Base-by-base conservation (phyloP, 1,284 basidiomycete genomes). In the Boletus mariae region DNA sequence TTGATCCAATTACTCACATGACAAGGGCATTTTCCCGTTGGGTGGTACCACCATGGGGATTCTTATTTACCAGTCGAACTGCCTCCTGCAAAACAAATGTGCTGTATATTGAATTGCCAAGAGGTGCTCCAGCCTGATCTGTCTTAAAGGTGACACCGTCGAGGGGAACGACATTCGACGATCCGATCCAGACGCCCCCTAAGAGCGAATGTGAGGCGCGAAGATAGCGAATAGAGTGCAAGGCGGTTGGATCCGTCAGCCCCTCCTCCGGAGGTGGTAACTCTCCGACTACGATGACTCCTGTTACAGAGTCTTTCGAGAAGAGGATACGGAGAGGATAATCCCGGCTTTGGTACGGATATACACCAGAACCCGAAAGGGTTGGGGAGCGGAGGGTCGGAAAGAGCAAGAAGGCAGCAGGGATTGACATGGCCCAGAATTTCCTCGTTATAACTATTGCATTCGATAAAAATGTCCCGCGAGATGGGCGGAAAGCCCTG, bases 61-160 rank as follows among this genome's bases (percentile, higher is more conserved):
- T 75, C 45, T 73, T 77, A 63, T 83, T 74, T 6, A 87, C 80
- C 15, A 96, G 70, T 13, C 90, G 78, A 15, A 77, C 83, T 1
- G 89, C 87, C 65, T 96, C 94, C 66, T 97, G 94, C 17, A 95
- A 67, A 3, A 90, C 77, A 66, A 97, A 96, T 0, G 92, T 80
- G 12, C 77, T 80, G 67, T 95, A 95, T 49, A 94, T 87, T 1
- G 91, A 91, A 61, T 88, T 83, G 11, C 88, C 87, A 1, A 90
- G 70, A 4, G 72, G 73, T 5, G 71, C 74, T 3, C 82, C 82
- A 47, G 73, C 69, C 12, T 74, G 77, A 58, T 92, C 90, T 45
- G 61, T 59, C 66, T 75, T 62, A 28, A 75, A 73, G 31, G 68
- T 59, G 32, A 70, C 66, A 47, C 75, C 66, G 54, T 76, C 73